These are phyloP conservation scores for Camelina neglecta DNA, from an alignment of 345 rosid genomes.

Conservation along the genomic window DNA sequence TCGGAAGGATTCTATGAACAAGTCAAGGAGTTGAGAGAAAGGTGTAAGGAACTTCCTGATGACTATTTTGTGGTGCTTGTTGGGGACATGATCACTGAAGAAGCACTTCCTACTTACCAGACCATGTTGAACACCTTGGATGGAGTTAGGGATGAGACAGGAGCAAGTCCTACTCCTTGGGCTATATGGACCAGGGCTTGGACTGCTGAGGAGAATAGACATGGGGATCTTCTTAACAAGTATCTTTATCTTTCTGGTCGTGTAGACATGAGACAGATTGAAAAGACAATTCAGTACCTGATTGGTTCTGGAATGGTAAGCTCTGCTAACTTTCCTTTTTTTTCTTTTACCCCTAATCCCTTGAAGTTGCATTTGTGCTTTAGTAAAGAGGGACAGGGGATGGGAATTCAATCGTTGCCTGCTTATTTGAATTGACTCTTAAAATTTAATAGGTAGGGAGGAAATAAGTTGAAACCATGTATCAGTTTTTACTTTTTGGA, in stretches of 20 bases:
- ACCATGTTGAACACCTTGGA: constrained; percentile 77
- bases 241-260: constrained; percentile 78
- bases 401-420: neutral
- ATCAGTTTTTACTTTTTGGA: neutral
- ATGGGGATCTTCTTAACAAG: constrained; percentile 75
- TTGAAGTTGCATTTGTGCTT: constrained; percentile 3
- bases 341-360: neutral
- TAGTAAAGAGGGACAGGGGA: neutral
- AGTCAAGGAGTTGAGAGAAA: constrained; percentile 67
- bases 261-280: constrained; percentile 76
- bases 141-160: constrained; percentile 74
- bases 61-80: constrained; percentile 73
- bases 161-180: constrained; percentile 72
- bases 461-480: neutral
- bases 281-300: constrained; percentile 71
- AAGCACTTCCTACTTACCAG: constrained; percentile 79
- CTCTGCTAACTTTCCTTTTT: neutral
- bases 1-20: constrained; percentile 65
- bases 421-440: neutral
- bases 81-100: constrained; percentile 81
- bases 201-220: constrained; percentile 84
- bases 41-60: constrained; percentile 63
- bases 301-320: constrained; percentile 81
- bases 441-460: neutral
- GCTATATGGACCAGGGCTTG: constrained; percentile 78